Evolutionary conservation across 139 green algal species (phyloP).

Genomic region (Astrephomene gubernaculifera): DNA sequence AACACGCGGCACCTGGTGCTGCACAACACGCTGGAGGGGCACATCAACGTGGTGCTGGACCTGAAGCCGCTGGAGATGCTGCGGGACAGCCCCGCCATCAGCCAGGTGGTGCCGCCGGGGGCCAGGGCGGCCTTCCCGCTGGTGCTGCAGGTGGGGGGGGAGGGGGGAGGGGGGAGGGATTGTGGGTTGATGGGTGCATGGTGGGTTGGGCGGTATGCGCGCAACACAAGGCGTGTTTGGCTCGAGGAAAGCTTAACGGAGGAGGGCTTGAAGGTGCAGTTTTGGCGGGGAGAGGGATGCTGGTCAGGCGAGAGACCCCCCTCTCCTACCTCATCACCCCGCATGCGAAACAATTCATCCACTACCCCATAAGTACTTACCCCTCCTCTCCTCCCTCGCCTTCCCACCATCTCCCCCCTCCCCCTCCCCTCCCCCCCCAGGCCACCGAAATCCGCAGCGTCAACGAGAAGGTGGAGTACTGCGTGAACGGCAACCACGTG

Average conservation of each 20-base stretch:
- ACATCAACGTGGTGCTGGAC: constrained; percentile 76
- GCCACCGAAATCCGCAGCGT: constrained; percentile 49
- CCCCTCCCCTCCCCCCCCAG: neutral
- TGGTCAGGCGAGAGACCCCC: no score
- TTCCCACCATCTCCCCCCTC: neutral
- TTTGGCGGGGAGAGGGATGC: no score
- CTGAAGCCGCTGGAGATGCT: constrained; percentile 48
- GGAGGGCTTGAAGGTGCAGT: no score
- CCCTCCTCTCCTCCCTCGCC: no score
- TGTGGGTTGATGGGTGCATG: no score
- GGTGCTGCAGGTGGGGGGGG: constrained; percentile 47
- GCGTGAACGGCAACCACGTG: constrained; percentile 76
- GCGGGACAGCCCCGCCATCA: constrained; percentile 23
- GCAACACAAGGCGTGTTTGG: no score
- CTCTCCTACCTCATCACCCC: no score
- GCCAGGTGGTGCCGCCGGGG: constrained; percentile 70
- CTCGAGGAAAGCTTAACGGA: no score
- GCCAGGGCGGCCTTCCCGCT: constrained; percentile 68
- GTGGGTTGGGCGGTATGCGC: no score
- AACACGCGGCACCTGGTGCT: constrained; percentile 66
- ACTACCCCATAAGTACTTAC: no score
- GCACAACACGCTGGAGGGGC: constrained; percentile 66
- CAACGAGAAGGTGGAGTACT: constrained; percentile 71
- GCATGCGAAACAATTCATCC: no score
- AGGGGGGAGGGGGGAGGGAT: neutral